Conservation (phyloP, 2,329 filamentous ascomycete species). For the Nannizziopsis barbatae region DNA sequence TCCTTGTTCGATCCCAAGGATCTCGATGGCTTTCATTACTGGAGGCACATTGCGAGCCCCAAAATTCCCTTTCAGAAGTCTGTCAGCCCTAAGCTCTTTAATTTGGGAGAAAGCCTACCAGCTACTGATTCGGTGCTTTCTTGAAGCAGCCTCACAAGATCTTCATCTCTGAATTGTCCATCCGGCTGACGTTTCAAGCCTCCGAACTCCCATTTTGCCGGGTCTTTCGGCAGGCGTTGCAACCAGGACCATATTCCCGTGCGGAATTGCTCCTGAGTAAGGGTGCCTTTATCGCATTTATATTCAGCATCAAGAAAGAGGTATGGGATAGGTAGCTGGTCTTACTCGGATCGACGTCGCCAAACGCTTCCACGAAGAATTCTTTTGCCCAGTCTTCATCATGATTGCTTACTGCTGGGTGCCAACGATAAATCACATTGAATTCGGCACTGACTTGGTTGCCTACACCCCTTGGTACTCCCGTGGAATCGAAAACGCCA, state of each 20-base stretch:
- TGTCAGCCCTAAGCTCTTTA: neutral
- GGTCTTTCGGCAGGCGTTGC: slow-evolving; percentile 46
- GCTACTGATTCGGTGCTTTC: slow-evolving; percentile 58
- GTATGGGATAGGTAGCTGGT: neutral
- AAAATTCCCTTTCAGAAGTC: slow-evolving; percentile 42
- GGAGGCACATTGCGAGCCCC: slow-evolving; percentile 60
- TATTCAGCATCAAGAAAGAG: too few species aligned
- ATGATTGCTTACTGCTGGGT: slow-evolving; percentile 55
- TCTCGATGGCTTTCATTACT: slow-evolving; percentile 62
- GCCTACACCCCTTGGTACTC: slow-evolving; percentile 34
- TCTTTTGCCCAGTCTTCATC: slow-evolving; percentile 66
- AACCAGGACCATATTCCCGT: neutral
- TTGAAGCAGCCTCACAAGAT: slow-evolving; percentile 53
- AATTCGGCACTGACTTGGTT: slow-evolving; percentile 45
- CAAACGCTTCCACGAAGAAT: slow-evolving; percentile 39
- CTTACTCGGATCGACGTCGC: slow-evolving; percentile 12
- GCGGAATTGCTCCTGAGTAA: slow-evolving; percentile 1
- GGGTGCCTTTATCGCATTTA: neutral
- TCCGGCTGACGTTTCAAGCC: slow-evolving; percentile 48
- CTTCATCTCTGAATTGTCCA: slow-evolving; percentile 57
- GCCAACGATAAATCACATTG: slow-evolving; percentile 44
- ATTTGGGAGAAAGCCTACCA: slow-evolving; percentile 22
- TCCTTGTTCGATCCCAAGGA: slow-evolving; percentile 66
- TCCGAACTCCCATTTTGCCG: slow-evolving; percentile 50
- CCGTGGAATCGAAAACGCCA: slow-evolving; percentile 24